Base-by-base conservation (phyloP, 2,329 filamentous ascomycete species). In the Penicillium aurantiogriseum region DNA sequence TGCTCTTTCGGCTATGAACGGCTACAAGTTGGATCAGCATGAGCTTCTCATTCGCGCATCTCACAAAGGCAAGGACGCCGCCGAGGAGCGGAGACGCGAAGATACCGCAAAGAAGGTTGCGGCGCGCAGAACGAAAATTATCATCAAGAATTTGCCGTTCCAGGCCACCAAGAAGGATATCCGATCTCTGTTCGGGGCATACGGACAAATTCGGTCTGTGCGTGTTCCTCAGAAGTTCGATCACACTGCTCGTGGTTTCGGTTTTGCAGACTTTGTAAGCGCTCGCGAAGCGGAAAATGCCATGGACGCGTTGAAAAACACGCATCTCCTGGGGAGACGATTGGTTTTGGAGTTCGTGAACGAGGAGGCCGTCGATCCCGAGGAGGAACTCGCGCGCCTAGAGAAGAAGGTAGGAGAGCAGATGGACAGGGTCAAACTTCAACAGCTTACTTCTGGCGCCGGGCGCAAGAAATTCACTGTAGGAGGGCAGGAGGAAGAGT, bases 131-230 rank as follows among this genome's bases (percentile, higher is more conserved):
- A 97, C 92, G 47, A 97, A 97, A 83, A 89, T 99, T 71, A 88
- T 97, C 76, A 89, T 99, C 80, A 99, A 97, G 82, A 99, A 99
- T 80, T 79, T 99, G 76, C 93, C 94, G 21, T 99, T 99, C 79
- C 91, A 97, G 79, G 89, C 90, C 48, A 89, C 87, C 53, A 97
- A 96, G 80, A 94, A 95, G 75, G 94, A 99, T 73, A 83, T 99
- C 57, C 86, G 91, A 62, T 82, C 88, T 53, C 82, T 97, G 42
- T 92, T 97, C 73, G 87, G 90, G 60, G 87, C 91, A 36, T 97
- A 97, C 76, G 95, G 94, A 45, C 89, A 96, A 73, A 85, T 99
- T 62, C 89, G 91, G 69, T 93, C 92, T 52, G 91, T 99, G 60
- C 90, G 94, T 62, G 85, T 99, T 70, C 94, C 94, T 52, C 92